These are phyloP conservation scores for Tetrapisispora nanseiensis DNA, from an alignment of 805 yeast genomes.

Conservation along the genomic window DNA sequence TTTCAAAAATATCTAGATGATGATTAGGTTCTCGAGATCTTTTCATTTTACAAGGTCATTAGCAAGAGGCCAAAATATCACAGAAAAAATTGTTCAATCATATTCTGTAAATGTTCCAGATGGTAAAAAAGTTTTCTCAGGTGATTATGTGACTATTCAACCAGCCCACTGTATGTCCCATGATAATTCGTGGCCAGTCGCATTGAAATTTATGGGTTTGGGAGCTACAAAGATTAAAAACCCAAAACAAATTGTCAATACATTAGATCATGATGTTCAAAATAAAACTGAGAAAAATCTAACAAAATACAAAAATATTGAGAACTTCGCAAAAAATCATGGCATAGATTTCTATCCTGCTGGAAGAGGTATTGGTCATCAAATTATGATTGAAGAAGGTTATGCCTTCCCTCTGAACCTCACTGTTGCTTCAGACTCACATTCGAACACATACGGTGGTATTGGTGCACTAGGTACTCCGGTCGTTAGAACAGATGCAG, in stretches of 20 bases:
- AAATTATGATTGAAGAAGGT: conserved; percentile 97
- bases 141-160: conserved; percentile 88
- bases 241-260: conserved; percentile 86
- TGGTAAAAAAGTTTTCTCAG: conserved; percentile 71
- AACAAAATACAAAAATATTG: conserved; percentile 79
- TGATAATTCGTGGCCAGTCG: conserved; percentile 99
- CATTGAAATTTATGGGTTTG: conserved; percentile 86
- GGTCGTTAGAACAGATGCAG: conserved; percentile 96
- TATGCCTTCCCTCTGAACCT: conserved; percentile 90
- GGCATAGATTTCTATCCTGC: conserved; percentile 97
- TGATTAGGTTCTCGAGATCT: conserved; percentile 20
- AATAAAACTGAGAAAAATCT: conserved; percentile 83
- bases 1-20: too few relatives aligned
- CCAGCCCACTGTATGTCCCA: conserved; percentile 99
- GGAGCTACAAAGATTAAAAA: conserved; percentile 81
- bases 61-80: conserved; percentile 57
- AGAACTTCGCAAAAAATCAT: conserved; percentile 78
- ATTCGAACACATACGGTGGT: conserved; percentile 97
- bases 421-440: conserved; percentile 96
- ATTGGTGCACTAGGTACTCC: conserved; percentile 95
- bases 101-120: conserved; percentile 78
- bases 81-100: conserved; percentile 91
- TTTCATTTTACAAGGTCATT: conserved; percentile 14
- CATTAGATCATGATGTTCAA: conserved; percentile 97
- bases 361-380: conserved; percentile 98